Percentiles rank a stretch among this genome's conserved stretches.
Conservation (phyloP, 768 basidiomycete genomes). For the Naematelia encephala region DNA sequence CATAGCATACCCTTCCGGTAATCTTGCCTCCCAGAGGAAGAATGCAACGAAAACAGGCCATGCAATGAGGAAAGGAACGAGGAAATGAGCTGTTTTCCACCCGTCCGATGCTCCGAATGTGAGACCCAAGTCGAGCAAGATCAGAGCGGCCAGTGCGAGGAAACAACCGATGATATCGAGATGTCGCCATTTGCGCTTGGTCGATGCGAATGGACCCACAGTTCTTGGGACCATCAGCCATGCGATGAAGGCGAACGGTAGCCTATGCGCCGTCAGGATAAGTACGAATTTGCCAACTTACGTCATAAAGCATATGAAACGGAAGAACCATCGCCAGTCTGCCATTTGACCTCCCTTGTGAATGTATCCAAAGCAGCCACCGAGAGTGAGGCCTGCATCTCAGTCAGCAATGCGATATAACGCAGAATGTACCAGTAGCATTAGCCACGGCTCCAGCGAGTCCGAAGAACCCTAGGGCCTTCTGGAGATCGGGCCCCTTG, state of each 20-base stretch:
- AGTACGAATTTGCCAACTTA: background rate
- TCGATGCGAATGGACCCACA: constrained; percentile 24
- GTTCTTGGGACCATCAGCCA: constrained; percentile 20
- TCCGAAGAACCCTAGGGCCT: constrained; percentile 28
- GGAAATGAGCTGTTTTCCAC: constrained; percentile 26
- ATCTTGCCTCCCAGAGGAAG: constrained; percentile 31
- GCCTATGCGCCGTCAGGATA: background rate
- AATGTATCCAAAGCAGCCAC: constrained; percentile 36
- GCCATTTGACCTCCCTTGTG: constrained; percentile 26
- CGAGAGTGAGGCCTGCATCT: constrained; percentile 25
- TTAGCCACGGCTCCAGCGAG: constrained; percentile 28
- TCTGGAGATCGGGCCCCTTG: constrained; percentile 21
- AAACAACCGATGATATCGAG: constrained; percentile 21
- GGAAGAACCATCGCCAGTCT: constrained; percentile 46
- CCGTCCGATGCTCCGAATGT: constrained; percentile 37
- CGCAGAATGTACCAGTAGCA: constrained; percentile 24
- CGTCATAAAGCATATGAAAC: background rate
- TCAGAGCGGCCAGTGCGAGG: constrained; percentile 16
- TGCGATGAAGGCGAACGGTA: constrained; percentile 19
- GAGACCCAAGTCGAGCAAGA: constrained; percentile 34
- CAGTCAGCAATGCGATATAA: constrained; percentile 17
- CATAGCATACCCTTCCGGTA: constrained; percentile 15
- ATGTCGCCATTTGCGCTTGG: constrained; percentile 17
- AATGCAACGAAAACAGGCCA: constrained; percentile 24
- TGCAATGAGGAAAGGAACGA: constrained; percentile 27